These are phyloP conservation scores for Exsudoporus floridanus DNA, from an alignment of 1,284 basidiomycete species.

Conservation along the genomic window DNA sequence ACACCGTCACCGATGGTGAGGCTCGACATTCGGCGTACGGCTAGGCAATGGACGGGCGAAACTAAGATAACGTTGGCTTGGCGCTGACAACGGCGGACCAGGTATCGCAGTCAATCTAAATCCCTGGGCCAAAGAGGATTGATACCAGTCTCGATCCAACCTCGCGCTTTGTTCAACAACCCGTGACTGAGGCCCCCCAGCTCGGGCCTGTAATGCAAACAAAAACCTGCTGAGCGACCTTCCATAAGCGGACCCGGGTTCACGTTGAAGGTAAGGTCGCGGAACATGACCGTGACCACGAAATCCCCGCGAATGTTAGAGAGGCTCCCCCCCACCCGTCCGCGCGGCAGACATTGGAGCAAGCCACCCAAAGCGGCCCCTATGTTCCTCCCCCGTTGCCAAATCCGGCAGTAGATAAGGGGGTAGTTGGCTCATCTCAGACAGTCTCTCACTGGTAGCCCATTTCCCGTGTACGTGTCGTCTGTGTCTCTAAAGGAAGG, in stretches of 20 bases:
- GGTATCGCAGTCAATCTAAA: slow-evolving; percentile 13
- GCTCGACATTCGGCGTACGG: slow-evolving; percentile 23
- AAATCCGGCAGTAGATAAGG: neutral
- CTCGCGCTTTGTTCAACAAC: too few species aligned
- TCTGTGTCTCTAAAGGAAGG: slow-evolving; percentile 14
- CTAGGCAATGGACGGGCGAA: slow-evolving; percentile 24
- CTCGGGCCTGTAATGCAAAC: too few species aligned
- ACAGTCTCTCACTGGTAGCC: slow-evolving; percentile 16
- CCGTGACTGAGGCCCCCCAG: too few species aligned
- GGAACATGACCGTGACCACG: too few species aligned
- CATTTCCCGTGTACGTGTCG: slow-evolving; percentile 10
- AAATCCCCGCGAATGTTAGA: too few species aligned
- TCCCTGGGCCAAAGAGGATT: slow-evolving; percentile 25
- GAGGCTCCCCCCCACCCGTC: too few species aligned
- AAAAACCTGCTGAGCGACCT: too few species aligned
- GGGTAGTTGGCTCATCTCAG: neutral
- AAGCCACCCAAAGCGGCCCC: too few species aligned
- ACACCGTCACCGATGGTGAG: slow-evolving; percentile 12
- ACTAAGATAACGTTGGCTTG: slow-evolving; percentile 25
- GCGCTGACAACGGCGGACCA: slow-evolving; percentile 17
- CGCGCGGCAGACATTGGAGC: too few species aligned
- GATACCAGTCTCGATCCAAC: slow-evolving; percentile 20
- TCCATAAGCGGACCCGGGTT: too few species aligned
- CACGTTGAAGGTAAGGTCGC: too few species aligned
- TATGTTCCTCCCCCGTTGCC: too few species aligned